Evolutionary conservation across 2,329 filamentous ascomycete species (phyloP), one percentile per base, ranked within the genome.

Genomic region (Monilinia vaccinii-corymbosi): DNA sequence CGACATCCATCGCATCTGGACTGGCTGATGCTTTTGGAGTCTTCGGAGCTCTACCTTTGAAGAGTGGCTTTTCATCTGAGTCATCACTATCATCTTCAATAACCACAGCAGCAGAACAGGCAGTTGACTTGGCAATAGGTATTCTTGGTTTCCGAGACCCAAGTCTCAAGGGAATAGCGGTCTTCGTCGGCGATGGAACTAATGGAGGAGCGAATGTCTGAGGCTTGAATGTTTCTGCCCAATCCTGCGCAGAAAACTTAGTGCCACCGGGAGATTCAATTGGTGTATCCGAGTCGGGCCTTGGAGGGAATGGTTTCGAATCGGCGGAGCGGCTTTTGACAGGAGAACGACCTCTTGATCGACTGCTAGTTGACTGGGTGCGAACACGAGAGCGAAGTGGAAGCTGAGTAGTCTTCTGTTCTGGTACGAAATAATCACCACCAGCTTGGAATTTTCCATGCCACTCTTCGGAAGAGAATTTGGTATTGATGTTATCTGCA

Each of bases 1-100:
- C 84, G 55, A 87, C 85, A 64, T 87, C 84, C 84, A 87, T 87
- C 16, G 83, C 81, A 60, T 79, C 81, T 3, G 82, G 80, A 63
- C 79, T 83, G 34, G 36, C 45, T 9, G 58, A 40, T 21, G 61
- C 42, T 21, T 55, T 45, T 50, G 61, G 34, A 11, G 51, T 50
- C 9, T 52, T 58, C 25, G 60, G 40, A 38, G 36, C 40, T 75
- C 75, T 13, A 71, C 70, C 61, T 25, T 46, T 65, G 48, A 70
- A 71, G 2, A 68, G 57, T 31, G 67, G 65, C 10, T 69, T 68
- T 16, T 65, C 66, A 56, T 70, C 67, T 36, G 67, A 66, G 32
- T 68, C 64, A 42, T 64, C 63, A 50, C 67, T 65, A 51, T 67
- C 65, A 25, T 67, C 65, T 48, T 66, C 64, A n/a, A 68, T 65